These are phyloP conservation scores for Phalaenopsis equestris DNA, from an alignment of 106 monocot genomes.

Conservation along the genomic window DNA sequence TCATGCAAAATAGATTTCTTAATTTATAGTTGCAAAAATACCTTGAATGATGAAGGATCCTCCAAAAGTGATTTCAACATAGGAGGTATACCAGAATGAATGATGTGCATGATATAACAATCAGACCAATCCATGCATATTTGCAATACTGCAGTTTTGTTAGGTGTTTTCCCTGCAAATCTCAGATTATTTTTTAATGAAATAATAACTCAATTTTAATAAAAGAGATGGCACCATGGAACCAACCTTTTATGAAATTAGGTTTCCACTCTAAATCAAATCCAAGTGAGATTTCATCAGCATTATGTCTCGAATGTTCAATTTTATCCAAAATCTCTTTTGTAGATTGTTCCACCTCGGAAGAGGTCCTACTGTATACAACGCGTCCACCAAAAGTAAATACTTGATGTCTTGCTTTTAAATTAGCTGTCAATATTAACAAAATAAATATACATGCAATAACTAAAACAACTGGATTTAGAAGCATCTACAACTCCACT, in stretches of 20 bases:
- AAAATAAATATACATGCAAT: background rate
- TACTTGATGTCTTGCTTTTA: slow-evolving; percentile 29
- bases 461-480: background rate
- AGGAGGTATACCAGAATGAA: slow-evolving; percentile 82
- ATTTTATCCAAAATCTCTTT: slow-evolving; percentile 49
- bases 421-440: slow-evolving; percentile 26
- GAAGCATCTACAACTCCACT: background rate
- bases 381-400: slow-evolving; percentile 59
- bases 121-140: slow-evolving; percentile 54
- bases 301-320: slow-evolving; percentile 18
- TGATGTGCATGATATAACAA: slow-evolving; percentile 82
- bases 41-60: slow-evolving; percentile 65
- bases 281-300: slow-evolving; percentile 44
- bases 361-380: slow-evolving; percentile 57
- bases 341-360: slow-evolving; percentile 63
- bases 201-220: background rate
- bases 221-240: background rate
- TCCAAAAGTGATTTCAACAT: slow-evolving; percentile 57
- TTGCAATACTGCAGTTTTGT: slow-evolving; percentile 89
- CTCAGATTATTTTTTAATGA: background rate
- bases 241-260: slow-evolving; percentile 49
- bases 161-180: slow-evolving; percentile 52
- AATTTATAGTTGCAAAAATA: slow-evolving; percentile 10
- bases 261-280: slow-evolving; percentile 97
- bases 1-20: background rate